Evolutionary conservation across 345 rosid species (phyloP).

Genomic region (Garcia nutans): DNA sequence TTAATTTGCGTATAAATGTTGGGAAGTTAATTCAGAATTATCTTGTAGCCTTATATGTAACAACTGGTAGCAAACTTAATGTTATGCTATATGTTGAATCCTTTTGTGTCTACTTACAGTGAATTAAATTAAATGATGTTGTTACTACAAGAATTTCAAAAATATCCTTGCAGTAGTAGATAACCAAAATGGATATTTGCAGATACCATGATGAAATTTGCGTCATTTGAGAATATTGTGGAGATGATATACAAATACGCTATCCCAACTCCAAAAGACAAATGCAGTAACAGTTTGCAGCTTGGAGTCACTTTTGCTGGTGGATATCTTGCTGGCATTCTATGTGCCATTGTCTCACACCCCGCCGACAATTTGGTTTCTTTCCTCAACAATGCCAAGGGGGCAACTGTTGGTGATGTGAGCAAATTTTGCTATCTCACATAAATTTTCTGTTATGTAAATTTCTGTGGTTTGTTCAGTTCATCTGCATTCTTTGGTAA

Average conservation of each 20-base stretch:
- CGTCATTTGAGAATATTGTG: conserved; percentile 84
- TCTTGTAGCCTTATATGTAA: no score
- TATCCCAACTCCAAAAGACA: conserved; percentile 77
- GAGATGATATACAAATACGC: conserved; percentile 75
- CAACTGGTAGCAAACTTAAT: no score
- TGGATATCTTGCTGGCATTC: conserved; percentile 87
- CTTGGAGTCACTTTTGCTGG: conserved; percentile 93
- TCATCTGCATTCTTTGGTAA: conserved; percentile 8
- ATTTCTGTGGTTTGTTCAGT: not conserved
- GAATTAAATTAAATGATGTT: no score
- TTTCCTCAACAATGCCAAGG: conserved; percentile 95
- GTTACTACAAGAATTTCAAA: not conserved
- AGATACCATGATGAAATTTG: conserved; percentile 99
- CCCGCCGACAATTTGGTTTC: conserved; percentile 97
- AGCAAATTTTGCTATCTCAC: conserved; percentile 27
- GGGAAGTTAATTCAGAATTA: no score
- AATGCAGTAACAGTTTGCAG: conserved; percentile 73
- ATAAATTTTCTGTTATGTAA: no score
- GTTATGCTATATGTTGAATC: no score
- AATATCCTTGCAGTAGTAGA: not conserved
- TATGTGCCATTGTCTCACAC: conserved; percentile 89
- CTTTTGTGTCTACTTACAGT: no score
- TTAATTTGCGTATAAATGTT: no score
- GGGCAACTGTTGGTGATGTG: conserved; percentile 83
- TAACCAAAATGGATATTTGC: conserved; percentile 21